phyloP scores from a whole-genome alignment of 371 early-diverging fungal genomes.

The Rhizopus delemar region DNA sequence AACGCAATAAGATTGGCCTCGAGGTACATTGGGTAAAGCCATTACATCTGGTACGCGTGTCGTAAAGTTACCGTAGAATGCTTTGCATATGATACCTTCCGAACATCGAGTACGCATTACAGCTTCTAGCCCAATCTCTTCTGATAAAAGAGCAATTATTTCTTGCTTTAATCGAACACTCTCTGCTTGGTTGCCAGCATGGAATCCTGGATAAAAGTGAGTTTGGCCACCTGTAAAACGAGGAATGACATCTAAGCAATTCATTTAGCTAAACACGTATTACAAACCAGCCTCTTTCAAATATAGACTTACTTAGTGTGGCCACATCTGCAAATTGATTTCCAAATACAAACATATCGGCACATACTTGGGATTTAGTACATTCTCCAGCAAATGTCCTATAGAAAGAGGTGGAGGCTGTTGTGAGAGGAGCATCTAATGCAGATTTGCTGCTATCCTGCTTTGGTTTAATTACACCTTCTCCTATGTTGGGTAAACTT shows the following conservation, averaged over 20 bases:
- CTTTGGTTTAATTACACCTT: constrained; percentile 66
- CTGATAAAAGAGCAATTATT: constrained; percentile 64
- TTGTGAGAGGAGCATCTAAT: constrained; percentile 53
- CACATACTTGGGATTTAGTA: constrained; percentile 74
- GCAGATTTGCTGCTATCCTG: constrained; percentile 62
- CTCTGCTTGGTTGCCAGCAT: constrained; percentile 66
- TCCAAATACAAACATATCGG: constrained; percentile 85
- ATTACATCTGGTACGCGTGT: constrained; percentile 83
- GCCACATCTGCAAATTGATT: constrained; percentile 74
- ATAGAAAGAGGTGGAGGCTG: constrained; percentile 73
- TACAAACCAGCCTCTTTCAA: neutral
- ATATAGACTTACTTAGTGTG: constrained; percentile 62
- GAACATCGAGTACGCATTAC: constrained; percentile 88
- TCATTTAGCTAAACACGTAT: neutral
- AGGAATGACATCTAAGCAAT: constrained; percentile 58
- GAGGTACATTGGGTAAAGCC: constrained; percentile 83
- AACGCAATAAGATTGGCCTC: constrained; percentile 82
- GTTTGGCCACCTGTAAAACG: constrained; percentile 88
- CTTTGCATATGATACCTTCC: constrained; percentile 71
- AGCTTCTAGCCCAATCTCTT: constrained; percentile 80
- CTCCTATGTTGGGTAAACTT: constrained; percentile 67
- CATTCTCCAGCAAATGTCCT: constrained; percentile 81
- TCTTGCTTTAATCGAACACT: constrained; percentile 71
- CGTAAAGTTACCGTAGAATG: constrained; percentile 87
- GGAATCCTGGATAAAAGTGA: constrained; percentile 84